Evolutionary conservation across 768 basidiomycete genomes (phyloP).

Genomic region (Tephrocybe sp.): DNA sequence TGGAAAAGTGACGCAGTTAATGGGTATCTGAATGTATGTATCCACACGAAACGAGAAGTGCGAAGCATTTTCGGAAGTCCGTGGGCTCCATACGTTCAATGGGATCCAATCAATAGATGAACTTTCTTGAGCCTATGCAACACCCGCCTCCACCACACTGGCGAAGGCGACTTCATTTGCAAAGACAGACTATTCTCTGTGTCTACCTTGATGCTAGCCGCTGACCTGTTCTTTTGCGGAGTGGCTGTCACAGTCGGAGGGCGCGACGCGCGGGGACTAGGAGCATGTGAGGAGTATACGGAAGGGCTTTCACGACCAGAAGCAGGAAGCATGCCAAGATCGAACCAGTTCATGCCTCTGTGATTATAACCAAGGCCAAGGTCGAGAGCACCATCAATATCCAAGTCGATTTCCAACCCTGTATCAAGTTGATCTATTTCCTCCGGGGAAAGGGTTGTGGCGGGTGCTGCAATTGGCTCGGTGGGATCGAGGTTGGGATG

Average conservation of each 20-base stretch:
- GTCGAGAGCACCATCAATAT: constrained; percentile 38
- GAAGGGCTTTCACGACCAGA: constrained; percentile 36
- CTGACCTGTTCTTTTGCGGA: constrained; percentile 14
- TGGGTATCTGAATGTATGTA: too few relatives aligned
- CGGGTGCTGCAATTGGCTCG: constrained; percentile 9
- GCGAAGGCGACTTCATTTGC: constrained; percentile 20
- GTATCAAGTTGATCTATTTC: constrained; percentile 34
- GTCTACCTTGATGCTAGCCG: constrained; percentile 9
- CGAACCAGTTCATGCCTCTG: constrained; percentile 40
- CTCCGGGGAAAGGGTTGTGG: constrained; percentile 29
- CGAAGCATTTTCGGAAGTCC: background rate
- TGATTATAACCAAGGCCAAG: constrained; percentile 36
- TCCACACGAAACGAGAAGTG: background rate
- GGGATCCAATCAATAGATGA: constrained; percentile 26
- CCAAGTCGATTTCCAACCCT: constrained; percentile 37
- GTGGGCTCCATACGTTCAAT: constrained; percentile 16
- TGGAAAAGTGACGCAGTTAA: background rate
- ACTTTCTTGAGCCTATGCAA: constrained; percentile 26
- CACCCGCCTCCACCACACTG: constrained; percentile 33
- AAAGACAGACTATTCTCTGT: background rate
- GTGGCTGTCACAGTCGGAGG: constrained; percentile 26
- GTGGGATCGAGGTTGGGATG: background rate
- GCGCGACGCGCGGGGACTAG: constrained; percentile 27
- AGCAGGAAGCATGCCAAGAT: constrained; percentile 34
- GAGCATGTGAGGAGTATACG: constrained; percentile 36